Base-by-base conservation (phyloP, 192 early-diverging fungal species). In the Rhizophagus prolifer region DNA sequence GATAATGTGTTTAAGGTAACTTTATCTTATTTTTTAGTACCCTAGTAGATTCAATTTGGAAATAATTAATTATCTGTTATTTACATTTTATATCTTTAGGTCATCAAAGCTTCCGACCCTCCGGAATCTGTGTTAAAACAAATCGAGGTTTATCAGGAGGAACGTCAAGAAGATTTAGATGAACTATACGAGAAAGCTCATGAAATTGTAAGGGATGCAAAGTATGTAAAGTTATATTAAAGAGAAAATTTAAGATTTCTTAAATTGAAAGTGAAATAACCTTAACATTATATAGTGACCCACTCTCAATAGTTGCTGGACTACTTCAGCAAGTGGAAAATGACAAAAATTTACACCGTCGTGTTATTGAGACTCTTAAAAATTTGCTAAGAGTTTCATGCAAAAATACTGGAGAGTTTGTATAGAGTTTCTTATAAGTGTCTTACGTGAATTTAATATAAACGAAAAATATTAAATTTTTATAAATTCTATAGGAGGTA, bases 81-180 rank as follows among this genome's bases (percentile, higher is more conserved):
- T 60, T 21, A 30, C n/a, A 8, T 38, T 31, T 38, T 38, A 38
- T 54, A 31, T 31, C n/a, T 21, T 38, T 62, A 70, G 54, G 21
- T 30, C 8, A 78, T 65, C 12, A 63, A 64, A 70, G 25, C 26
- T 70, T 72, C n/a, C 16, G 63, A 50, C 9, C 85, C 85, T 13
- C 82, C 82, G 28, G 85, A 86, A 46, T 84, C 82, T 14, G 69
- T 86, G 10, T 59, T 82, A 36, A 81, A 79, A 3, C 82, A 86
- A 72, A 81, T 88, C 58, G 79, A 82, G 26, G 71, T 77, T 31
- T 86, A 86, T 59, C 66, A 80, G 54, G 81, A 85, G 38, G 81
- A 81, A 30, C 74, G 79, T 8, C 78, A 82, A 31, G 77, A 80
- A 41, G 88, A 89, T 74, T 78, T 78, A 50, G 82, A 84, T n/a